Conservation (phyloP, 2,329 filamentous ascomycete genomes). For the Grosmannia huntii region DNA sequence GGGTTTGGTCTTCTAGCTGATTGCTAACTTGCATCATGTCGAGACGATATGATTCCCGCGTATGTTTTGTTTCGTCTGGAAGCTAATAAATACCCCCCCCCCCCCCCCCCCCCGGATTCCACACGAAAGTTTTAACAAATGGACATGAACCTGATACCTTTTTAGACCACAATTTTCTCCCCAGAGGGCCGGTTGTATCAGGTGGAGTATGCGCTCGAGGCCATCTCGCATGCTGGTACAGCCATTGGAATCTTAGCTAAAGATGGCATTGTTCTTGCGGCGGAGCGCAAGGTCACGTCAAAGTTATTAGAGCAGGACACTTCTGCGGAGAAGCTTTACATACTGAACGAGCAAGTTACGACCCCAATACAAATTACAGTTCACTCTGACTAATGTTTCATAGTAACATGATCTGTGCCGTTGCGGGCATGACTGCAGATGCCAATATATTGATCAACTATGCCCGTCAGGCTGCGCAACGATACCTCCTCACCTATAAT, state of each 20-base stretch:
- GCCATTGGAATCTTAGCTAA: slow-evolving; percentile 93
- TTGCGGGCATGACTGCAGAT: slow-evolving; percentile 97
- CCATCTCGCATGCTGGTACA: slow-evolving; percentile 95
- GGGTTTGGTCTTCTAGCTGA: slow-evolving; percentile 1
- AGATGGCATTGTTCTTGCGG: slow-evolving; percentile 95
- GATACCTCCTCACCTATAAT: slow-evolving; percentile 97
- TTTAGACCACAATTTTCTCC: slow-evolving; percentile 97
- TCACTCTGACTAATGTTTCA: not conserved
- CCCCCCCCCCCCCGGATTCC: too few relatives aligned
- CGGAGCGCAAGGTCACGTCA: slow-evolving; percentile 97
- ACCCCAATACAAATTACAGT: not conserved
- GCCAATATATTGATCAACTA: slow-evolving; percentile 99
- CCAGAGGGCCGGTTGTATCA: slow-evolving; percentile 97
- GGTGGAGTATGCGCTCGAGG: slow-evolving; percentile 97
- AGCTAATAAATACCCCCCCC: not conserved
- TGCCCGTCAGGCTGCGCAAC: slow-evolving; percentile 90
- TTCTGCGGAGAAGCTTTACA: slow-evolving; percentile 99
- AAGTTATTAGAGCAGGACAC: slow-evolving; percentile 99
- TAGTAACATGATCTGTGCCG: slow-evolving; percentile 99
- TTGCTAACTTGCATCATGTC: slow-evolving; percentile 53
- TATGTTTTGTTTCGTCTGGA: slow-evolving; percentile 34
- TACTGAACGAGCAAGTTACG: slow-evolving; percentile 76
- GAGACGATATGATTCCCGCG: slow-evolving; percentile 92
- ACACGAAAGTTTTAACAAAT: not conserved
- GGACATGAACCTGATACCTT: slow-evolving; percentile 5